These are phyloP conservation scores for Rachicladosporium sp. DNA, from an alignment of 2,329 filamentous ascomycete genomes.

Conservation along the genomic window DNA sequence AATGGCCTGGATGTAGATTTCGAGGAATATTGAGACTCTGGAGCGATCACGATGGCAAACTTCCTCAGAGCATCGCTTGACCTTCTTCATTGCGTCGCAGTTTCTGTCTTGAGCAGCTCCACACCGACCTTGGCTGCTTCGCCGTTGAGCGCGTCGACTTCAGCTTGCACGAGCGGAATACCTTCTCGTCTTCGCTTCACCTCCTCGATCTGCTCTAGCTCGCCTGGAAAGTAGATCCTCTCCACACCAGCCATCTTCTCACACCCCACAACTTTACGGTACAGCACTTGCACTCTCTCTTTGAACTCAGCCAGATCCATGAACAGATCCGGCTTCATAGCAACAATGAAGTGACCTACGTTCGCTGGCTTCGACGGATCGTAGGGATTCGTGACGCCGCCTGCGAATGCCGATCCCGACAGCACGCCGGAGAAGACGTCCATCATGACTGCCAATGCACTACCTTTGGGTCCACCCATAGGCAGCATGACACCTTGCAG, in stretches of 20 bases:
- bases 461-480: conserved; percentile 76
- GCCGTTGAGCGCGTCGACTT: conserved; percentile 37
- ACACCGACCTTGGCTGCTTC: conserved; percentile 36
- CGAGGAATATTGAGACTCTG: too few relatives aligned
- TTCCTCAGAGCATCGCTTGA: too few relatives aligned
- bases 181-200: conserved; percentile 31
- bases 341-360: conserved; percentile 26
- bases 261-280: conserved; percentile 39
- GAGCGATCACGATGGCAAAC: too few relatives aligned
- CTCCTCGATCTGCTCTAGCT: conserved; percentile 41
- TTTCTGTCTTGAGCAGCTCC: conserved; percentile 1
- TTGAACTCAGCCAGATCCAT: conserved; percentile 22
- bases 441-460: conserved; percentile 64
- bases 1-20: too few relatives aligned
- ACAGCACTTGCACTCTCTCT: conserved; percentile 44
- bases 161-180: conserved; percentile 38
- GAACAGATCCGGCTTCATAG: conserved; percentile 26
- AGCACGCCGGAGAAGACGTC: conserved; percentile 74
- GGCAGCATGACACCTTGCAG: conserved; percentile 71
- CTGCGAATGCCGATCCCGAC: conserved; percentile 66
- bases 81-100: too few relatives aligned
- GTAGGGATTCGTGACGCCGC: conserved; percentile 64
- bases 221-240: conserved; percentile 45
- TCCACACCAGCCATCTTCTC: conserved; percentile 44
- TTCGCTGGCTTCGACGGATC: conserved; percentile 40